Conservation (phyloP, 2,329 filamentous ascomycete species). For the Cytospora mali region DNA sequence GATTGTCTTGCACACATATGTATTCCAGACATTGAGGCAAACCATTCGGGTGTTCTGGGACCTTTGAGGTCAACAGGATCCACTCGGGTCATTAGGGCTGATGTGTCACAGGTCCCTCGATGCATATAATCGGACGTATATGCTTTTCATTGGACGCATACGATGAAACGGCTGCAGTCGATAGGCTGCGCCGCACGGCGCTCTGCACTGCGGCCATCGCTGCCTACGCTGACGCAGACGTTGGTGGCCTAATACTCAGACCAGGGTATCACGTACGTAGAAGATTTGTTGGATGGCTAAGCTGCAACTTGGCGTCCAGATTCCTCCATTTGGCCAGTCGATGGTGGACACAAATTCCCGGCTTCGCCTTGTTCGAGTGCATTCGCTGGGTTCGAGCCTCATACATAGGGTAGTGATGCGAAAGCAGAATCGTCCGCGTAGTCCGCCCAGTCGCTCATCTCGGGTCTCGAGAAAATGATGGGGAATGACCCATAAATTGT, state of each 20-base stretch:
- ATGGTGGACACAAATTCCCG: not conserved
- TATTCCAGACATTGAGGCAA: slow-evolving; percentile 13
- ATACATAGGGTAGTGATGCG: not conserved
- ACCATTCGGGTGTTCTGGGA: slow-evolving; percentile 13
- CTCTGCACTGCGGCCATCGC: slow-evolving; percentile 6
- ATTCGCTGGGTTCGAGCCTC: not conserved
- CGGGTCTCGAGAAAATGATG: too few species aligned
- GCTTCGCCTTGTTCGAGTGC: not conserved
- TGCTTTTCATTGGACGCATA: slow-evolving; percentile 5
- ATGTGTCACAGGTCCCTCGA: slow-evolving; percentile 8
- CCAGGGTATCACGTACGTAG: not conserved
- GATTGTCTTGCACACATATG: not conserved
- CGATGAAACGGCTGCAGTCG: slow-evolving; percentile 3
- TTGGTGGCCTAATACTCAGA: not conserved
- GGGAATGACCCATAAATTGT: too few species aligned
- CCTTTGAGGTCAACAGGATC: slow-evolving; percentile 10
- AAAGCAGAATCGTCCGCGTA: not conserved
- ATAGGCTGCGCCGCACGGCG: slow-evolving; percentile 16
- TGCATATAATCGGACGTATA: not conserved
- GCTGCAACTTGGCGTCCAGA: not conserved
- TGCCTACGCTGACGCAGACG: slow-evolving; percentile 7
- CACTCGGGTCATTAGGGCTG: slow-evolving; percentile 11
- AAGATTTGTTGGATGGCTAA: not conserved
- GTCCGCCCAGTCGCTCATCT: too few species aligned
- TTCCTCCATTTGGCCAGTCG: not conserved